phyloP scores from a whole-genome alignment of 768 basidiomycete species.

The Rhodotorula graminis region DNA sequence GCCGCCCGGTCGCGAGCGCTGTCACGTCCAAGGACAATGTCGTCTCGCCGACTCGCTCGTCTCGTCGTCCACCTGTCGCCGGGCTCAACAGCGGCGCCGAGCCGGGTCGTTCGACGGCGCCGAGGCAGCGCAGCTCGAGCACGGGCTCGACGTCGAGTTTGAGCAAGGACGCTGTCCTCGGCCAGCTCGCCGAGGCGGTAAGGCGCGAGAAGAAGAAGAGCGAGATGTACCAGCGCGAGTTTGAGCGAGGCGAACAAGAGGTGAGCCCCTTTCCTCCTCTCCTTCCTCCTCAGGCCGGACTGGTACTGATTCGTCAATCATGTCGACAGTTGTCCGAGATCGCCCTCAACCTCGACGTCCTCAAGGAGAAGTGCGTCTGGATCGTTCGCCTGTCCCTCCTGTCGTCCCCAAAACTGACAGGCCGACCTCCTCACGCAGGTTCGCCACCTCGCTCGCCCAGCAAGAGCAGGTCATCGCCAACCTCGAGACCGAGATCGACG shows the following conservation, averaged over 20 bases:
- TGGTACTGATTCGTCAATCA: neutral
- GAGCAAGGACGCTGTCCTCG: conserved; percentile 26
- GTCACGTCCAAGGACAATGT: neutral
- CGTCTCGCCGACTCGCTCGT: neutral
- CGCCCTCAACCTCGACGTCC: conserved; percentile 1
- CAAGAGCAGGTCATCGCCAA: conserved; percentile 21
- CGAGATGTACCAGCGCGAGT: conserved; percentile 21
- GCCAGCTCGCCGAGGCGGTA: conserved; percentile 26
- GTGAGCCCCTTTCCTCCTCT: neutral
- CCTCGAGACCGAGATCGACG: conserved; percentile 23
- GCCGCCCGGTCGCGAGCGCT: no score
- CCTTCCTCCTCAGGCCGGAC: neutral
- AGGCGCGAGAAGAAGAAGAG: conserved; percentile 20
- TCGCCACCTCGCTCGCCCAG: neutral
- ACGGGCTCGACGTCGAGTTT: conserved; percentile 12
- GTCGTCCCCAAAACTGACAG: no score
- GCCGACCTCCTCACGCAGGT: neutral
- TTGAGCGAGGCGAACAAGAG: conserved; percentile 8
- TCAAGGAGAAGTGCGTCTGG: conserved; percentile 23
- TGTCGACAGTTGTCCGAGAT: conserved; percentile 23
- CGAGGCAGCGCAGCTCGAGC: neutral
- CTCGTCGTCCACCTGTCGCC: conserved; percentile 5
- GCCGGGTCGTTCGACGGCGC: no score
- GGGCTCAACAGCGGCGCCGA: neutral
- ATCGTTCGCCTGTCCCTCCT: neutral